These are phyloP conservation scores for Mortierella alpina DNA, from an alignment of 192 early-diverging fungal genomes.

Conservation along the genomic window DNA sequence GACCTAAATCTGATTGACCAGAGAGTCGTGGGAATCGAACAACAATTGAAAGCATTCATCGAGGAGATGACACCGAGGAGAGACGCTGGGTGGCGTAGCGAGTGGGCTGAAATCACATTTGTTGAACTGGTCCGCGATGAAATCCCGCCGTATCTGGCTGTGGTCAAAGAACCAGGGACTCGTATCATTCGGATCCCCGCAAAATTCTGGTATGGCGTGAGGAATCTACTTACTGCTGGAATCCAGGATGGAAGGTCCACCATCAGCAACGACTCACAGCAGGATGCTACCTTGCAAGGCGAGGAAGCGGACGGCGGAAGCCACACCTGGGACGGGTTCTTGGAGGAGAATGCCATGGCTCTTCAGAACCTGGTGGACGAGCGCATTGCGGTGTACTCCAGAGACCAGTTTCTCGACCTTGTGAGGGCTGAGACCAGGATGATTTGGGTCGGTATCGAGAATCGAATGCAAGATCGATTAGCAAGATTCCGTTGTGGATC, in stretches of 20 bases:
- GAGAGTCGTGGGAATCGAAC: not conserved
- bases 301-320: not conserved
- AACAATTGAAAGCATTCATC: not conserved
- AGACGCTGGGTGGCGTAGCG: not conserved
- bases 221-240: not conserved
- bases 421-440: not conserved
- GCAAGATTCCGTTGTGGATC: not conserved
- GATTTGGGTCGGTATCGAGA: constrained; percentile 8
- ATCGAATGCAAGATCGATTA: not conserved
- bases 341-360: constrained; percentile 8
- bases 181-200: not conserved
- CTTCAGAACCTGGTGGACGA: not conserved
- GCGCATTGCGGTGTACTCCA: not conserved
- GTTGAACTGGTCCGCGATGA: not conserved
- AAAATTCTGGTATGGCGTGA: constrained; percentile 2
- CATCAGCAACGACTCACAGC: too few relatives aligned
- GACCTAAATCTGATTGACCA: not conserved
- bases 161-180: not conserved
- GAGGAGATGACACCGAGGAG: not conserved
- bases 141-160: not conserved
- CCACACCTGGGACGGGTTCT: constrained; percentile 8
- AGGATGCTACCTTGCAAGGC: too few relatives aligned
- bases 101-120: constrained; percentile 7
- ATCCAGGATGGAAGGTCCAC: too few relatives aligned
- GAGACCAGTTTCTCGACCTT: constrained; percentile 7